Evolutionary conservation across 129 eudicot genomes (phyloP), one percentile per base, ranked within the genome.

Genomic region (Logfia minima): DNA sequence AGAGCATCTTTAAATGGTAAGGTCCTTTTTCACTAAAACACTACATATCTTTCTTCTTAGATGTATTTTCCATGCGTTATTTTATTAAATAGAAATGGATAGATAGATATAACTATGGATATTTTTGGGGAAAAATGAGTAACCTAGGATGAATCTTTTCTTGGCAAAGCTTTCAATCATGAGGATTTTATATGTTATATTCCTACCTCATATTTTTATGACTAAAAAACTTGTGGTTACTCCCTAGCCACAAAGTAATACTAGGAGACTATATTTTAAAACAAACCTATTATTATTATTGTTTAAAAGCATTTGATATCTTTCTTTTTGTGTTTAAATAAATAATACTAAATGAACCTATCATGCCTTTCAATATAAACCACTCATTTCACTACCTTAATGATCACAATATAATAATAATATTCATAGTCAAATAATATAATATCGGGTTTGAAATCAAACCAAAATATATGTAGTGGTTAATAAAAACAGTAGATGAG

Each of bases 201-300:
- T 74, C 78, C 51, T 7, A 37, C 69, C 78, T 74, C 78, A 37
- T 59, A 74, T 37, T 19, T 60, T 21, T 60, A 23, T 41, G 74
- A 37, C 74, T 22, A 69, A 41, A 22, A 21, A 41, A 39, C 13
- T 69, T 60, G 69, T 74, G 77, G 78, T 74, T 74, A 60, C 78
- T 59, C 78, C 78, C 78, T 60, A 60, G 59, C 78, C 78, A 74
- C 78, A 74, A 72, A 74, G 56, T 74, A 21, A 23, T 14, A 60
- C 55, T 74, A 35, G n/a, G 51, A 22, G 56, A 59, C 19, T 34
- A 22, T 41, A 74, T 60, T 5, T 37, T 29, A 8, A 18, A 18
- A 19, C 29, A 18, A 39, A 35, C 24, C 53, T 58, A n/a, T 3
- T 18, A 52, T 26, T 26, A 26, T 26, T 58, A n/a, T 74, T 11